Percentiles rank a stretch among this genome's conserved stretches.
These are phyloP conservation scores for Dalbergia oliveri DNA, from an alignment of 306 rosid species.

Conservation along the genomic window DNA sequence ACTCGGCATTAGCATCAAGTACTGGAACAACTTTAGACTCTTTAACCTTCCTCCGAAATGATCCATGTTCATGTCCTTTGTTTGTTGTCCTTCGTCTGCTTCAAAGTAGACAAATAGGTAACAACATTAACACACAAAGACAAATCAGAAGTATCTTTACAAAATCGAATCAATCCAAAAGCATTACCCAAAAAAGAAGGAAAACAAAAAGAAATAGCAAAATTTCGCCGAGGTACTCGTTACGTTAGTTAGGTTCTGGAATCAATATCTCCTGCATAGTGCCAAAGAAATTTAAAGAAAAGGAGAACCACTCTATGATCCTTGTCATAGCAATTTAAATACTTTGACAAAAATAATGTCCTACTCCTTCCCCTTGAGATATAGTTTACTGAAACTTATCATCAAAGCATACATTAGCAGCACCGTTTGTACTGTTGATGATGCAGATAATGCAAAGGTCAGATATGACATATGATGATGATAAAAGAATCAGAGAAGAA, in stretches of 20 bases:
- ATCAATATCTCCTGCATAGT: conserved; percentile 19
- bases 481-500: conserved; percentile 33
- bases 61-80: conserved; percentile 57
- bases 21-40: conserved; percentile 65
- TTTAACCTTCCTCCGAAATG: conserved; percentile 46
- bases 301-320: conserved; percentile 20
- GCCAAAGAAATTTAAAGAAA: background rate
- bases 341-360: conserved; percentile 28
- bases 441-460: conserved; percentile 23
- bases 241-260: conserved; percentile 6
- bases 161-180: conserved; percentile 23
- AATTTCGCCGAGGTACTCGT: background rate
- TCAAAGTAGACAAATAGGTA: conserved; percentile 42
- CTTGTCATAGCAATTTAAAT: conserved; percentile 26
- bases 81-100: conserved; percentile 59
- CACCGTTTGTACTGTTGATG: background rate
- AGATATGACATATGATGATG: conserved; percentile 6
- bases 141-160: background rate
- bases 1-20: conserved; percentile 60
- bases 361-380: background rate
- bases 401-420: conserved; percentile 29
- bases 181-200: background rate
- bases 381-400: conserved; percentile 14
- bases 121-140: background rate
- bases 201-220: background rate